phyloP scores from a whole-genome alignment of 164 flowering plant species.

The Umbellularia californica region DNA sequence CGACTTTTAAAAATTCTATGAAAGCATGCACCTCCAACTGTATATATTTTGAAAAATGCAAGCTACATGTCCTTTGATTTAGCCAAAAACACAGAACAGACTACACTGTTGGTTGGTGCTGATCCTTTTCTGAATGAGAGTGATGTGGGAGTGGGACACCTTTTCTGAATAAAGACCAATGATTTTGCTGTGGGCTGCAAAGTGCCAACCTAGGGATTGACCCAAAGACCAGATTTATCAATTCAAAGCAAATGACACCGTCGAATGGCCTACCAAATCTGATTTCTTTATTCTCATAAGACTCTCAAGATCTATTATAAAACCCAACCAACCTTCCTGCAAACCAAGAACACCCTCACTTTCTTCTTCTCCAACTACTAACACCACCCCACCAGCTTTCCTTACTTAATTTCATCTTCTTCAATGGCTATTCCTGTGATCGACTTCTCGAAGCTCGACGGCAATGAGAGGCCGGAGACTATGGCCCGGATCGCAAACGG shows the following conservation, averaged over 20 bases:
- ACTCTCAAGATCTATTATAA: neutral
- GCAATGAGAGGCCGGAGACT: constrained; percentile 57
- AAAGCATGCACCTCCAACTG: no score
- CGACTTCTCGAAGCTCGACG: constrained; percentile 73
- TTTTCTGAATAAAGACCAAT: neutral
- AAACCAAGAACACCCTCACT: neutral
- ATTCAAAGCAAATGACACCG: constrained; percentile 3
- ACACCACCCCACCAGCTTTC: neutral
- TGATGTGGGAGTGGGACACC: neutral
- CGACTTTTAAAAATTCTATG: no score
- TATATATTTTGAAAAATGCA: no score
- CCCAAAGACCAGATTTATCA: neutral
- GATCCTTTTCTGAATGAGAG: neutral
- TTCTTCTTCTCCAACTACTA: neutral
- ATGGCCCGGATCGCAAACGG: constrained; percentile 61
- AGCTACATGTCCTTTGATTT: no score
- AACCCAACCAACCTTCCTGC: neutral
- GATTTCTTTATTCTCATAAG: neutral
- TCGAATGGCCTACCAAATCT: neutral
- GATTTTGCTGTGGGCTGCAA: neutral
- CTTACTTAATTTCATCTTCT: no score
- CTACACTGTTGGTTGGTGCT: no score
- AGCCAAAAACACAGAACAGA: no score
- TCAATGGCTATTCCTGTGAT: constrained; percentile 82
- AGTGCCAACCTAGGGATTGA: neutral